A percentile compares a stretch with the other conserved stretches of the same genome.
Evolutionary conservation across 2,329 filamentous ascomycete species (phyloP).

Genomic region (Parasarocladium wereldwijsianum): DNA sequence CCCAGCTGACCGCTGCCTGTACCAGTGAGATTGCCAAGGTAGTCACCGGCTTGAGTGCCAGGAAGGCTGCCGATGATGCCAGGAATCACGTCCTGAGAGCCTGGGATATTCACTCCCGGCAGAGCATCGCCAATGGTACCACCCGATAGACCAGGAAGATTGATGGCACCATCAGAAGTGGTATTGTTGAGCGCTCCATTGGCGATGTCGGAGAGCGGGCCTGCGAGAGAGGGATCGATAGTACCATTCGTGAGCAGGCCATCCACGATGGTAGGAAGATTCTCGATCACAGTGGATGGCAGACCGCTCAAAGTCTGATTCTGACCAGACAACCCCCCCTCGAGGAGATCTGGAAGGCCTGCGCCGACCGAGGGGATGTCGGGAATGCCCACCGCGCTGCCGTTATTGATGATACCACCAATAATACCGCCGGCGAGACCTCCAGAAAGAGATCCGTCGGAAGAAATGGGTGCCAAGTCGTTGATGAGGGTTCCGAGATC

Average conservation of each 20-base stretch:
- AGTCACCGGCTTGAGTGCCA: not conserved
- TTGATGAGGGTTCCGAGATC: not conserved
- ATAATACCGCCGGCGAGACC: slow-evolving; percentile 1
- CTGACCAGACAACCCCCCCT: not conserved
- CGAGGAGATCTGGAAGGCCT: not conserved
- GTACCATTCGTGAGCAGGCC: slow-evolving; percentile 1
- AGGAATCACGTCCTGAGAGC: not conserved
- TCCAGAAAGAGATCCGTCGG: not conserved
- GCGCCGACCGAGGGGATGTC: not conserved
- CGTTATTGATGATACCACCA: slow-evolving; percentile 3
- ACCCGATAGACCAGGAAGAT: not conserved
- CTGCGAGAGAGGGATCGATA: slow-evolving; percentile 1
- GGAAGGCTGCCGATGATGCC: not conserved
- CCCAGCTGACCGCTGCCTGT: not conserved
- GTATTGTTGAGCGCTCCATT: slow-evolving; percentile 2
- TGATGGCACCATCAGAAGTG: not conserved
- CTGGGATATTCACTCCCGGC: slow-evolving; percentile 1
- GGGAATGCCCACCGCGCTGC: slow-evolving; percentile 1
- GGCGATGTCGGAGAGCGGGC: slow-evolving; percentile 1
- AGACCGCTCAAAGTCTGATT: not conserved
- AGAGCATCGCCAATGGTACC: slow-evolving; percentile 2
- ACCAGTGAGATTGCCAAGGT: not conserved
- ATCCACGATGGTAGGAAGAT: slow-evolving; percentile 1
- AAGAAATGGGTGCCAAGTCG: not conserved
- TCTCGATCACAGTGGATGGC: not conserved